Conservation (phyloP, 305 asterid species). For the Andrographis paniculata region DNA sequence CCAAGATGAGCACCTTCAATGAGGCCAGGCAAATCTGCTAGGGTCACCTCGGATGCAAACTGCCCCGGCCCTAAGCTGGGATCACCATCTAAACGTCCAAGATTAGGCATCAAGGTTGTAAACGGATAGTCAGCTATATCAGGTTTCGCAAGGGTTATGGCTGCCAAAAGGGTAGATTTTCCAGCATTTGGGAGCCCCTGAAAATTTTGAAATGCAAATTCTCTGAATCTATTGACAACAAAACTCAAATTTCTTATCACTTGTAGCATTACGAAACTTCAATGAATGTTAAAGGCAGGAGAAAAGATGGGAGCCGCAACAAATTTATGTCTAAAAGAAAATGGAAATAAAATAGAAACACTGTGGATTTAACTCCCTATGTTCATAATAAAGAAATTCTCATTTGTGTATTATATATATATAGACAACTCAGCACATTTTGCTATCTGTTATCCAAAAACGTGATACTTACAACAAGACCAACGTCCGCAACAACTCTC, state of each 20-base stretch:
- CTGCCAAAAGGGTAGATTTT: constrained; percentile 79
- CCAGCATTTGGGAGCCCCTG: constrained; percentile 99
- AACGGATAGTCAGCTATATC: constrained; percentile 97
- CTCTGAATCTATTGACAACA: constrained; percentile 1
- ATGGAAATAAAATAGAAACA: no score
- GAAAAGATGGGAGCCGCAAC: no score
- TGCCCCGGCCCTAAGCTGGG: constrained; percentile 72
- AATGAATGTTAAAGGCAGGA: no score
- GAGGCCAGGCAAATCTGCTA: constrained; percentile 97
- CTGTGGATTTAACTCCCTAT: no score
- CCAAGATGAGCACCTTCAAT: constrained; percentile 99
- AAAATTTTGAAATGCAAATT: constrained; percentile 15
- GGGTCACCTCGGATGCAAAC: constrained; percentile 82
- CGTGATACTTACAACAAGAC: constrained; percentile 68
- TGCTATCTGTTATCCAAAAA: constrained; percentile 8
- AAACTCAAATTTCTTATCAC: no score
- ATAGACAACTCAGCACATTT: not conserved
- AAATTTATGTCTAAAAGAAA: no score
- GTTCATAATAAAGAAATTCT: no score
- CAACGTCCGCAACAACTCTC: constrained; percentile 97
- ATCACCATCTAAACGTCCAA: constrained; percentile 92
- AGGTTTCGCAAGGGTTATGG: constrained; percentile 85
- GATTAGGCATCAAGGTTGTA: constrained; percentile 93
- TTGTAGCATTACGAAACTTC: no score
- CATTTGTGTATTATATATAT: no score